Conservation (phyloP, 345 rosid genomes). For the Dovyalis caffra region DNA sequence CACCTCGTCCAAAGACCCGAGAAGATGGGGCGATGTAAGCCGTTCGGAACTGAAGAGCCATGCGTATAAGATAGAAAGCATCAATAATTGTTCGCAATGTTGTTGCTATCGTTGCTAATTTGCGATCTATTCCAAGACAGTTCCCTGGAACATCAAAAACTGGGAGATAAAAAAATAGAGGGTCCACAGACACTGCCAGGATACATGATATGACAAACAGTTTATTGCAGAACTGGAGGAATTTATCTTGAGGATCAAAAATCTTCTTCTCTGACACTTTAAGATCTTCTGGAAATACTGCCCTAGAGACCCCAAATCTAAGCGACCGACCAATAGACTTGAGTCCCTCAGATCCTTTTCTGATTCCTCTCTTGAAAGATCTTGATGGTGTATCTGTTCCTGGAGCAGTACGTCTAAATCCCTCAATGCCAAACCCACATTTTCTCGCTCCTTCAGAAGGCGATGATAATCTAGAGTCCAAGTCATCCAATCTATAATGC, state of each 20-base stretch:
- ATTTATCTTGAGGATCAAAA: slow-evolving; percentile 91
- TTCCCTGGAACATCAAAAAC: slow-evolving; percentile 44
- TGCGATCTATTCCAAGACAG: slow-evolving; percentile 75
- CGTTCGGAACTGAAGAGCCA: slow-evolving; percentile 92
- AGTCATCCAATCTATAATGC: slow-evolving; percentile 77
- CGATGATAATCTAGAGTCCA: slow-evolving; percentile 81
- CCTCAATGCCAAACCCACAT: slow-evolving; percentile 72
- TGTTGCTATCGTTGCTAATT: slow-evolving; percentile 67
- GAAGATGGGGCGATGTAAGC: slow-evolving; percentile 97
- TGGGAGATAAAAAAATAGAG: slow-evolving; percentile 89
- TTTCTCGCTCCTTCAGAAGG: slow-evolving; percentile 54
- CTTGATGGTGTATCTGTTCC: slow-evolving; percentile 51
- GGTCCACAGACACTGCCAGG: slow-evolving; percentile 83
- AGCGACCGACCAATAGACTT: slow-evolving; percentile 90
- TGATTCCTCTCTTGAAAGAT: slow-evolving; percentile 75
- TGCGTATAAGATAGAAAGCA: slow-evolving; percentile 81
- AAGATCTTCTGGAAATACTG: slow-evolving; percentile 96
- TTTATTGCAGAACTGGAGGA: slow-evolving; percentile 74
- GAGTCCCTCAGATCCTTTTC: slow-evolving; percentile 86
- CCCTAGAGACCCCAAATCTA: slow-evolving; percentile 84
- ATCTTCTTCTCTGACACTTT: slow-evolving; percentile 80
- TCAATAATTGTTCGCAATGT: slow-evolving; percentile 76
- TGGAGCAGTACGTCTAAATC: slow-evolving; percentile 44
- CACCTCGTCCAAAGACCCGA: slow-evolving; percentile 95
- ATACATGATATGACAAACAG: slow-evolving; percentile 79